phyloP scores from a whole-genome alignment of 2,329 filamentous ascomycete genomes.

The Gliomastix tumulicola region DNA sequence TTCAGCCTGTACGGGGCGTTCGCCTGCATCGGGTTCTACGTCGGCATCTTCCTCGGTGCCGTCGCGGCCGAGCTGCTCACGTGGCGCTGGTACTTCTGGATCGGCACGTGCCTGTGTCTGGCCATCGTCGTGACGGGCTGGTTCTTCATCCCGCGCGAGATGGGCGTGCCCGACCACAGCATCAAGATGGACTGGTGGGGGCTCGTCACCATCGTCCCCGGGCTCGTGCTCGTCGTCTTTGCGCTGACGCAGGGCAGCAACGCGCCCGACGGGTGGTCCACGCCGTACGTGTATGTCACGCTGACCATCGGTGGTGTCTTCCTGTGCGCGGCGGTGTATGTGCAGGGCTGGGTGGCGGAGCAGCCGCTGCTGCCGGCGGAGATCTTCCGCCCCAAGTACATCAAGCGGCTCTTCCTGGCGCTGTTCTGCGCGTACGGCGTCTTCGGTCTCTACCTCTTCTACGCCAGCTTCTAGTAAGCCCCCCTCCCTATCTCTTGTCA shows the following conservation, averaged over 20 bases:
- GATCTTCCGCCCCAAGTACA: slow-evolving; percentile 62
- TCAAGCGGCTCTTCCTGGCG: slow-evolving; percentile 54
- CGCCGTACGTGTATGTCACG: slow-evolving; percentile 62
- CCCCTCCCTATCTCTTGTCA: background rate
- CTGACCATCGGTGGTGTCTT: slow-evolving; percentile 56
- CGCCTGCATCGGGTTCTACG: slow-evolving; percentile 51
- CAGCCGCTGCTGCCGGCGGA: slow-evolving; percentile 64
- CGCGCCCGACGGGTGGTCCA: slow-evolving; percentile 63
- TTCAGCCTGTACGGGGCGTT: slow-evolving; percentile 52
- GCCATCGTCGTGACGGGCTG: slow-evolving; percentile 37
- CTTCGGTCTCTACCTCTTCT: slow-evolving; percentile 62
- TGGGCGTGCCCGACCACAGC: slow-evolving; percentile 12
- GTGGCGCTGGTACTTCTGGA: slow-evolving; percentile 67
- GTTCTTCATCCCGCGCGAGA: slow-evolving; percentile 28
- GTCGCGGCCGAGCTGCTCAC: slow-evolving; percentile 49
- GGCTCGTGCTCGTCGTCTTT: slow-evolving; percentile 64
- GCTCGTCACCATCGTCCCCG: slow-evolving; percentile 51
- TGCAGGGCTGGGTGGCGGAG: slow-evolving; percentile 64
- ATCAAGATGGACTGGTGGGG: slow-evolving; percentile 64
- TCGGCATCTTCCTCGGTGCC: slow-evolving; percentile 62
- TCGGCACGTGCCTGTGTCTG: slow-evolving; percentile 41
- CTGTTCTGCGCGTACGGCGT: slow-evolving; percentile 63
- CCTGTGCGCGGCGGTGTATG: slow-evolving; percentile 54
- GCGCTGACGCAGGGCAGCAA: slow-evolving; percentile 68
- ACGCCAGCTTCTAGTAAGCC: slow-evolving; percentile 59